These are phyloP conservation scores for Berberis vulgaris DNA, from an alignment of 164 flowering plant species.

Conservation along the genomic window DNA sequence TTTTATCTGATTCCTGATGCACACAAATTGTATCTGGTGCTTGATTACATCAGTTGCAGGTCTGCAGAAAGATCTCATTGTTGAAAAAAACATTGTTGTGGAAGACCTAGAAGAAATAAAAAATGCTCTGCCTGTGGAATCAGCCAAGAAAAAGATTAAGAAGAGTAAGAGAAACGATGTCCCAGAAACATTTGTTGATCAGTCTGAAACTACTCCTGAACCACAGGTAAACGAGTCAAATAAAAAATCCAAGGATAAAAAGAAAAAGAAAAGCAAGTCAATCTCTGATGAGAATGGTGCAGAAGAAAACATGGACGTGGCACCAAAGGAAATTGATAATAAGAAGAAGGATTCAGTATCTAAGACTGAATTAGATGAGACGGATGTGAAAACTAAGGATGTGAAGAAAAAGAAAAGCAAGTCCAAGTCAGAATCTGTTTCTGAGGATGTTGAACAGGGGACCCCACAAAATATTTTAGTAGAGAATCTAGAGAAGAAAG, in stretches of 20 bases:
- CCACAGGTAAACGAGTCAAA: constrained; percentile 8
- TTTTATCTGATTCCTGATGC: too few species aligned
- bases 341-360: not conserved
- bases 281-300: constrained; percentile 16
- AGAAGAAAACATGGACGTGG: constrained; percentile 2
- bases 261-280: constrained; percentile 32
- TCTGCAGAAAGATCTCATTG: too few species aligned
- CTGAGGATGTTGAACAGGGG: too few species aligned
- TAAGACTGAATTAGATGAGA: constrained; percentile 3
- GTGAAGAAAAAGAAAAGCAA: constrained; percentile 18
- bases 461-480: constrained; percentile 15
- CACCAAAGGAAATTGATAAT: constrained; percentile 4
- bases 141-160: not conserved
- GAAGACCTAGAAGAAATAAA: too few species aligned
- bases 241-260: constrained; percentile 31
- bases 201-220: constrained; percentile 1
- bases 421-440: constrained; percentile 5
- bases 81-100: too few species aligned
- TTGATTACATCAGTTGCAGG: too few species aligned
- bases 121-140: too few species aligned
- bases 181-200: not conserved
- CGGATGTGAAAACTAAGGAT: constrained; percentile 8
- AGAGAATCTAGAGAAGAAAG: constrained; percentile 16
- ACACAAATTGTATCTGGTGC: too few species aligned
- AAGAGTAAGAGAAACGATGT: not conserved